Base-by-base conservation (phyloP, 108 stramenopile species). In the Poteriospumella lacustris region DNA sequence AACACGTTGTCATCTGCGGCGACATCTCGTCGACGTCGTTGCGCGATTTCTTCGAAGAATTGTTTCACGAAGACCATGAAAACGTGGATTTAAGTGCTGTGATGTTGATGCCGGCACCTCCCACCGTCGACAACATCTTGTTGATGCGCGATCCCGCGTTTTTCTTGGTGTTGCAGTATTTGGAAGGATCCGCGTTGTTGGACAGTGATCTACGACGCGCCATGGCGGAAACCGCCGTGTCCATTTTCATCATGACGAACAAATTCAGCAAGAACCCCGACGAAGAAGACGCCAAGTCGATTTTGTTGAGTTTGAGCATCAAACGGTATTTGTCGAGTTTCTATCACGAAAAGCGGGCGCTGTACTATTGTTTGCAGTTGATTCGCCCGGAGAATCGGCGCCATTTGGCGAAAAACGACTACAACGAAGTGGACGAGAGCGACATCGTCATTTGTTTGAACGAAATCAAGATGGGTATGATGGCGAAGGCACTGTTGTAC, bases 41-140 rank as follows among this genome's bases (percentile, higher is more conserved):
- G 31, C 12, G 5, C 28, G 12, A 73, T 33, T 73, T 73, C 3
- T 73, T 73, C 33, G 47, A 73, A 52, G 70, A 73, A 24, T 38
- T 73, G 12, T 73, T 73, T 38, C 70, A 73, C 42, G 70, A 73
- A 42, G 70, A 73, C 42, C 70, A 73, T 56, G 70, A 73, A 24
- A 42, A 39, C 9, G 24, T 19, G 28, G 47, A 73, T 42, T 24
- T 73, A 19, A 12, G 31, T 73, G 70, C 70, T 42, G 70, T 73
- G 26, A 5, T 73, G 5, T 42, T 73, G 40, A 12, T 52, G 28
- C 41, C 70, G 9, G 9, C 15, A 73, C 70, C 70, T 52, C 70
- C 70, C 9, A 5, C 70, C 9, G 15, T 19, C 28, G 70, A 73
- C 9, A 73, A 5, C 29, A 44, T 52, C 31, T 26, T 29, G 36